Base-by-base conservation (phyloP, 257 asterid genomes). In the Nyctanthes arbortristis region DNA sequence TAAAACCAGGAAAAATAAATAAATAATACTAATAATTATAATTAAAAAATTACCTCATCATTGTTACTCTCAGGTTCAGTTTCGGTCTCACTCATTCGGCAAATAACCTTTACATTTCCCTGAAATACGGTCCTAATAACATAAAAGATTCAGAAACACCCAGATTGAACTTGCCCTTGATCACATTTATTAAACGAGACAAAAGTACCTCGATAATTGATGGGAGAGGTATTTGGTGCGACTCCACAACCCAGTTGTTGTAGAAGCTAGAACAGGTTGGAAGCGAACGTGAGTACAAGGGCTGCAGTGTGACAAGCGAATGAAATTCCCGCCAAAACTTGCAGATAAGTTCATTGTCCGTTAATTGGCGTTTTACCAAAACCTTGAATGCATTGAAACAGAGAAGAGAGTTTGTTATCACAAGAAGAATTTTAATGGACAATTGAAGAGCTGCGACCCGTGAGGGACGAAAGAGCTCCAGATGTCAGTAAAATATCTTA, bases 31-130 rank as follows among this genome's bases (percentile, higher is more conserved):
- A n/a, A n/a, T n/a, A n/a, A n/a, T n/a, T n/a, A n/a, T n/a, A n/a
- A n/a, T n/a, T n/a, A 27, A 63, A 18, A 35, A 63, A 32, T 30
- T 83, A 87, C 99, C 90, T 84, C 81, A 12, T 82, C 91, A 36
- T 79, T 77, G 63, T 84, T 71, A 74, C 81, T 78, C 77, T 85
- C 96, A 3, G 89, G 85, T 54, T 87, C 95, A 12, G 47, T 60
- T 49, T 84, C 92, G 32, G 89, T 69, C 71, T 76, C 91, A 30
- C 86, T 77, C 77, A 62, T 66, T 79, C 84, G 85, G 82, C 94
- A 81, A 68, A 79, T 61, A 35, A 80, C 37, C 66, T 73, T 77
- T 62, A 75, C 57, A 75, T 79, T 78, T 64, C 86, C 69, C 78
- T 89, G 74, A 70, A 72, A 60, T 22, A 11, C 69, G 34, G 57